A percentile compares a stretch with the other conserved stretches of the same genome.
Evolutionary conservation across 257 asterid species (phyloP).

Genomic region (Przewalskia tangutica): DNA sequence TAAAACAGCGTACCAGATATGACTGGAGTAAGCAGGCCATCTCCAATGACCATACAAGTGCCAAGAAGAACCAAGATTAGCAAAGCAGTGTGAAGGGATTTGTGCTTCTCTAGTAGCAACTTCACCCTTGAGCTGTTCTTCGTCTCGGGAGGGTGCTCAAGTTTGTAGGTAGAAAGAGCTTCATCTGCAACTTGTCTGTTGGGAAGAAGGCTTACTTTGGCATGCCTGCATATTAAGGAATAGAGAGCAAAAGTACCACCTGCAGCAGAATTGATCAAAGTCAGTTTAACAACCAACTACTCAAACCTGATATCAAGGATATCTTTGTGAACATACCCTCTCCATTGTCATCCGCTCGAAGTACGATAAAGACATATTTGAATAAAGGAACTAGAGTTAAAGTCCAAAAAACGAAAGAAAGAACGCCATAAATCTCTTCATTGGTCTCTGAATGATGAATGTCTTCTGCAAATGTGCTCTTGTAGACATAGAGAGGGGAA

Average conservation of each 20-base stretch:
- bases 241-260: slow-evolving; percentile 98
- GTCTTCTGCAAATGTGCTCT: slow-evolving; percentile 95
- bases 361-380: slow-evolving; percentile 83
- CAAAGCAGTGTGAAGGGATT: slow-evolving; percentile 69
- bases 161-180: slow-evolving; percentile 81
- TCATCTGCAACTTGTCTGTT: slow-evolving; percentile 81
- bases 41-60: slow-evolving; percentile 99
- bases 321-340: slow-evolving; percentile 42
- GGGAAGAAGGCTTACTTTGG: slow-evolving; percentile 91
- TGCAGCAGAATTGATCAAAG: slow-evolving; percentile 26
- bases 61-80: slow-evolving; percentile 80
- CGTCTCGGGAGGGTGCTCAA: slow-evolving; percentile 59
- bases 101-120: slow-evolving; percentile 75
- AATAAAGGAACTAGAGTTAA: slow-evolving; percentile 80
- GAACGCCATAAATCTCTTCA: slow-evolving; percentile 89
- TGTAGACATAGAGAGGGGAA: slow-evolving; percentile 94
- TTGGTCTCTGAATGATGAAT: slow-evolving; percentile 89
- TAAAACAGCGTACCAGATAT: slow-evolving; percentile 52
- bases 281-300: not conserved
- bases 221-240: slow-evolving; percentile 90
- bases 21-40: slow-evolving; percentile 95
- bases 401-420: slow-evolving; percentile 93
- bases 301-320: not conserved
- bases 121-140: slow-evolving; percentile 59
- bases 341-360: slow-evolving; percentile 95